phyloP scores from a whole-genome alignment of 306 rosid species.

The Acacia acuminata region DNA sequence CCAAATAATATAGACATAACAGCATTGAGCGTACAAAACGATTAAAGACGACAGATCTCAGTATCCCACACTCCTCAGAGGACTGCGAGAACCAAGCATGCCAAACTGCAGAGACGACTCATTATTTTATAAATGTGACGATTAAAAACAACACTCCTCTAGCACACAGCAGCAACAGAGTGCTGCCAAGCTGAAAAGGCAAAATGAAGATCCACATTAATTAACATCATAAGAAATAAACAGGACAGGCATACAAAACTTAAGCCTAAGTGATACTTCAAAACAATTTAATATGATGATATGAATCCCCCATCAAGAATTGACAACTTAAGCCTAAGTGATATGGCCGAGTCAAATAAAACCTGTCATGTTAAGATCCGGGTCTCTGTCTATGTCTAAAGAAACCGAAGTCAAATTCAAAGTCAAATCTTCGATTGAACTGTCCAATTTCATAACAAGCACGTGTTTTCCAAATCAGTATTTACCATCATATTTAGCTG shows the following conservation, averaged over 20 bases:
- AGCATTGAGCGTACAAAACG: not conserved
- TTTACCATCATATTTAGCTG: not conserved
- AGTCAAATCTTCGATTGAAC: not conserved
- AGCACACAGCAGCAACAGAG: conserved; percentile 91
- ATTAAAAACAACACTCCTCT: conserved; percentile 75
- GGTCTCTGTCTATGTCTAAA: not conserved
- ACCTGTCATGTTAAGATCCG: not conserved
- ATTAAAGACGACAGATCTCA: not conserved
- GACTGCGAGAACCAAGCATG: conserved; percentile 17
- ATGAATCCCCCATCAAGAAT: not conserved
- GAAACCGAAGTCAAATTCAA: not conserved
- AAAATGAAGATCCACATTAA: conserved; percentile 16
- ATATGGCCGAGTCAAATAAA: not conserved
- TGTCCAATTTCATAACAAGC: conserved; percentile 8
- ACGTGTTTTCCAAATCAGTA: not conserved
- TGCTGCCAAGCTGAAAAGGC: conserved; percentile 67
- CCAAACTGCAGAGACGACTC: conserved; percentile 18
- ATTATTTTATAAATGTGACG: not conserved
- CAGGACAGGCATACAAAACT: not conserved
- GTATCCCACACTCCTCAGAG: conserved; percentile 13
- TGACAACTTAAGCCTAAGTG: not conserved
- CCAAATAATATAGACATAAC: conserved; percentile 22
- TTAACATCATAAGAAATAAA: conserved; percentile 17
- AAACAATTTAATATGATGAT: conserved; percentile 6
- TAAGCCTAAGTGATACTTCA: not conserved